Percentiles rank a stretch among this genome's conserved stretches.
phyloP scores from a whole-genome alignment of 1,139 yeast species.

The Schwanniomyces etchellsii region DNA sequence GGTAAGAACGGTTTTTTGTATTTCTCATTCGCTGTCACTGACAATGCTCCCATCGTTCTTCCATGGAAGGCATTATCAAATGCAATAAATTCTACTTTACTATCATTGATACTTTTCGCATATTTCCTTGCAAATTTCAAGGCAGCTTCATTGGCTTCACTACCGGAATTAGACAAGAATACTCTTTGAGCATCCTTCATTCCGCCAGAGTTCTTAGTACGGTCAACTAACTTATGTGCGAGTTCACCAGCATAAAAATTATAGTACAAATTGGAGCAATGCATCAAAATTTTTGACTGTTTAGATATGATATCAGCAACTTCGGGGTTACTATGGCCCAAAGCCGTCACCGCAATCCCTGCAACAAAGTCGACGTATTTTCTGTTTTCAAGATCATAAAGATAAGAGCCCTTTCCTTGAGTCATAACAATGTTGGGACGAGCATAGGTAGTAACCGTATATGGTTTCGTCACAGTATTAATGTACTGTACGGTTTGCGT shows the following conservation, averaged over 20 bases:
- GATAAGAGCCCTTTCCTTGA: conserved; percentile 66
- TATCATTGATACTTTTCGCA: conserved; percentile 51
- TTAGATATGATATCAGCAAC: conserved; percentile 64
- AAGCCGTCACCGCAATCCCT: conserved; percentile 93
- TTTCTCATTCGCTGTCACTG: conserved; percentile 88
- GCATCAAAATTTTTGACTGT: conserved; percentile 71
- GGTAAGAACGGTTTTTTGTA: conserved; percentile 91
- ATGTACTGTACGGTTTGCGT: conserved; percentile 29
- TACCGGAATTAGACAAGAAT: conserved; percentile 89
- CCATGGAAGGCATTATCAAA: conserved; percentile 92
- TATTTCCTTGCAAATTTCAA: conserved; percentile 88
- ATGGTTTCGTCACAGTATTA: conserved; percentile 41
- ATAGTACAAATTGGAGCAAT: conserved; percentile 80
- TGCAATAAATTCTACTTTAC: conserved; percentile 74
- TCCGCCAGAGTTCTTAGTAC: conserved; percentile 68
- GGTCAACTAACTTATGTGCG: conserved; percentile 62
- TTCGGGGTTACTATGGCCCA: conserved; percentile 81
- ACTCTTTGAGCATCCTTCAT: conserved; percentile 77
- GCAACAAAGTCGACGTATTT: conserved; percentile 87
- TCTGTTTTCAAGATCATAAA: conserved; percentile 74
- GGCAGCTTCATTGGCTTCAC: conserved; percentile 98
- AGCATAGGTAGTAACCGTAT: conserved; percentile 74
- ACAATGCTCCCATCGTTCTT: conserved; percentile 86
- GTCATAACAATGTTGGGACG: conserved; percentile 70
- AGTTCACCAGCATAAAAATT: conserved; percentile 81